Evolutionary conservation across 2,329 filamentous ascomycete genomes (phyloP), one percentile per base, ranked within the genome.

Genomic region (Chrysoporthe puriensis): DNA sequence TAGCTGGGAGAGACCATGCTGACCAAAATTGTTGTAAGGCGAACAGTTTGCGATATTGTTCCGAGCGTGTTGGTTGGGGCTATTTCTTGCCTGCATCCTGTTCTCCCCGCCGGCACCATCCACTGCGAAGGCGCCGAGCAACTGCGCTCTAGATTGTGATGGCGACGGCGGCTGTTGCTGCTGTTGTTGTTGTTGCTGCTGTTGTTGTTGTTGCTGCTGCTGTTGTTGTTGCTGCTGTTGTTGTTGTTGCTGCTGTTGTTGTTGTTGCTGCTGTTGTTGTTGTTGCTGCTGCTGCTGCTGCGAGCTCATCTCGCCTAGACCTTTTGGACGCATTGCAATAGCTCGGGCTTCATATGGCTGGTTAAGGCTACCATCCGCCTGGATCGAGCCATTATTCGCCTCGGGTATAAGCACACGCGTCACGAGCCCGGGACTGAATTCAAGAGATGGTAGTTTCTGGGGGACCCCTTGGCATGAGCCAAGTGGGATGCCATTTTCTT

Each of bases 381-480:
- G 74, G 5, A 76, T 69, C 1, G 77, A 75, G 1, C 73, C 75
- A 8, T 73, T 75, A 42, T 76, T 77, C 14, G 75, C 74, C 34
- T 73, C 74, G 0, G 75, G 73, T 1, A 74, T 72, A 40, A 72
- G 62, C 34, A 73, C 73, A 7, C 76, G 67, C 18, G 74, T 69
- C 46, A 76, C 74, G n/a, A 40, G 58, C 54, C 62, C 43, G n/a
- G 58, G 14, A 42, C 26, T 42, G 56, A 40, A 57, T 18, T 18
- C 58, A 18, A 21, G 56, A 34, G 46, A 54, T 43, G 56, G 48
- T 13, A 59, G 64, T 44, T 64, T 57, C 68, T 32, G 72, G 68
- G 11, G 48, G 42, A 36, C 70, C 62, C 8, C 62, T 62, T 36
- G 34, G 34, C 64, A 62, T 68, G 57, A 43, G 14, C 50, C 14